Base-by-base conservation (phyloP, 169 alveolate genomes). In the Hepatocystis sp. region DNA sequence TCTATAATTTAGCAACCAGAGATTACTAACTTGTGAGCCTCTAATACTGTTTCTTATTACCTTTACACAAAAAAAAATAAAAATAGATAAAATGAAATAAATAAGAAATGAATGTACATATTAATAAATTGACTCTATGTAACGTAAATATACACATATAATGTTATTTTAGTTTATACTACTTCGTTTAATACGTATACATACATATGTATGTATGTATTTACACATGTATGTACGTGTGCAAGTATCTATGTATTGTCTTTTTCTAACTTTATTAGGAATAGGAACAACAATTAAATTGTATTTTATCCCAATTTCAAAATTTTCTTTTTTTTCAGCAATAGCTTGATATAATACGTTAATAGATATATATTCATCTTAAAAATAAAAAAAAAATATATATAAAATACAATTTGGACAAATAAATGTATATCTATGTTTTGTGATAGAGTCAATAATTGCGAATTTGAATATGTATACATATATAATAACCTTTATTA, bases 211-310 rank as follows among this genome's bases (percentile, higher is more conserved):
- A 53, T 13, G 25, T 34, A n/a, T 4, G 25, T 19, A 67, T 21
- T 27, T 0, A 15, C 2, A 28, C 23, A 67, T 51, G 25, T 30
- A 27, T 44, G n/a, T n/a, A 40, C 19, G 5, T 13, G 34, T 67
- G 58, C n/a, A 39, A 34, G 47, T 40, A 11, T 64, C 27, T n/a
- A 25, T n/a, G 0, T 23, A 21, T 23, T 8, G n/a, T 53, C 25
- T 15, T 23, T 23, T 46, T 34, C 25, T 65, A 32, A 71, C 86
- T 19, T 71, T 30, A 36, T 71, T 60, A 44, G 86, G 86, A 28
- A 71, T 71, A 27, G 86, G 42, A 19, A 71, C 86, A 71, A 71
- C 76, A 17, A 71, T 71, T 52, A 71, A 71, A 46, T 58, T 71
- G 47, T 71, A 71, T 28, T 71, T 71, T 36, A 46, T 15, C 39